Percentiles rank a stretch among this genome's conserved stretches.
phyloP scores from a whole-genome alignment of 1,139 yeast species.

The Hyphopichia fennica region DNA sequence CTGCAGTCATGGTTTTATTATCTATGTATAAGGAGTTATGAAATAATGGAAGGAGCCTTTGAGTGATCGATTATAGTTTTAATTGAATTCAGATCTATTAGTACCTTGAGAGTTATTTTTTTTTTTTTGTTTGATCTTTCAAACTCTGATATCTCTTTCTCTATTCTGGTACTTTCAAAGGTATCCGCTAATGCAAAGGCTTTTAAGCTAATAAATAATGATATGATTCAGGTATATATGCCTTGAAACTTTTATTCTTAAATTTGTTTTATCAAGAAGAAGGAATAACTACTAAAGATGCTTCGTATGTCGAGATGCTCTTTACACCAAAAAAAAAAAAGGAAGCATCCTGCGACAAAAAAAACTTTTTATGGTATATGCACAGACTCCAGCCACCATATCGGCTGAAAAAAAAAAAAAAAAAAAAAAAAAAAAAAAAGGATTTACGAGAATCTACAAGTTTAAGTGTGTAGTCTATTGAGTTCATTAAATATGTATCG shows the following conservation, averaged over 20 bases:
- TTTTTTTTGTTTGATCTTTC: no score
- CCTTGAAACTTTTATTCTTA: neutral
- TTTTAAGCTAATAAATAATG: no score
- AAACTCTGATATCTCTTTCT: no score
- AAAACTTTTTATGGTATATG: conserved; percentile 4
- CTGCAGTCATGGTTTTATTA: neutral
- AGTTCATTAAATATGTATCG: neutral
- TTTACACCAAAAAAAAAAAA: neutral
- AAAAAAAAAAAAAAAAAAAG: no score
- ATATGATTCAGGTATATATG: no score
- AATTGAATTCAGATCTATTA: no score
- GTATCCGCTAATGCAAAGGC: no score
- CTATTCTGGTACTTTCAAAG: no score
- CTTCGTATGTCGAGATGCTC: conserved; percentile 4
- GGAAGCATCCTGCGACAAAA: conserved; percentile 1
- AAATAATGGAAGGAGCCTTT: neutral
- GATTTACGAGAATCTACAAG: neutral
- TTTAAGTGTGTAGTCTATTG: neutral
- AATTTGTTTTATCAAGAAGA: neutral
- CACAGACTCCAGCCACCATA: neutral
- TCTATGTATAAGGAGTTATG: neutral
- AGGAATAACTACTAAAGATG: conserved; percentile 2
- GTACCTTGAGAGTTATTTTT: no score
- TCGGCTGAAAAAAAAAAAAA: neutral
- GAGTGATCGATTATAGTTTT: no score